A percentile compares a stretch with the other conserved stretches of the same genome.
phyloP scores from a whole-genome alignment of 305 asterid genomes.

The Fraxinus nigra region DNA sequence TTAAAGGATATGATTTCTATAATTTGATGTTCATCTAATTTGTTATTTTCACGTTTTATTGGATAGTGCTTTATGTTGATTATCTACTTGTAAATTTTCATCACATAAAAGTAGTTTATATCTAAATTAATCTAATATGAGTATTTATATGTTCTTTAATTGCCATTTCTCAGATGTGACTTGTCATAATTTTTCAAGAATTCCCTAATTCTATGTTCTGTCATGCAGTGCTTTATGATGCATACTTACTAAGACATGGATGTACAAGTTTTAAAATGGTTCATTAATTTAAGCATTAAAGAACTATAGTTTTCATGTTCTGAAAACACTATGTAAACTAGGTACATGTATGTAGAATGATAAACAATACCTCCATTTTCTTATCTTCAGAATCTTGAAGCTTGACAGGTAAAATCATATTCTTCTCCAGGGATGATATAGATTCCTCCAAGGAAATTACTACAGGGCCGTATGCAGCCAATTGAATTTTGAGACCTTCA shows the following conservation, averaged over 20 bases:
- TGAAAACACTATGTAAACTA: slow-evolving; percentile 10
- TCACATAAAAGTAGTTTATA: not conserved
- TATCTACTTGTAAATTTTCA: not conserved
- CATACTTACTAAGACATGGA: not conserved
- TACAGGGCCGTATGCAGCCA: slow-evolving; percentile 67
- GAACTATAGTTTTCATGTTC: not conserved
- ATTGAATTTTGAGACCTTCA: slow-evolving; percentile 47
- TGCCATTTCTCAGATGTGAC: not conserved
- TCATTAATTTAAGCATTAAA: not conserved
- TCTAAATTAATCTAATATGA: not conserved
- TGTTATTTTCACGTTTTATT: not conserved
- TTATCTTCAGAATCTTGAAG: slow-evolving; percentile 47
- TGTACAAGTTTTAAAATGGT: not conserved
- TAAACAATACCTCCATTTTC: slow-evolving; percentile 48
- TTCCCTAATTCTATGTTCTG: not conserved
- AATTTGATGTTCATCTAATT: not conserved
- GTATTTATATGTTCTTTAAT: not conserved
- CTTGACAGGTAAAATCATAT: slow-evolving; percentile 46
- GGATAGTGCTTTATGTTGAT: not conserved
- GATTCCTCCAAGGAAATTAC: slow-evolving; percentile 59
- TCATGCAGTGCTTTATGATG: not conserved
- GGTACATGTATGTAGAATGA: slow-evolving; percentile 11
- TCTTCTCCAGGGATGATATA: slow-evolving; percentile 66
- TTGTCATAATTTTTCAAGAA: not conserved
- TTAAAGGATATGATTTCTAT: not conserved